These are phyloP conservation scores for Xylaria venustula DNA, from an alignment of 495 filamentous ascomycete species.

Conservation along the genomic window DNA sequence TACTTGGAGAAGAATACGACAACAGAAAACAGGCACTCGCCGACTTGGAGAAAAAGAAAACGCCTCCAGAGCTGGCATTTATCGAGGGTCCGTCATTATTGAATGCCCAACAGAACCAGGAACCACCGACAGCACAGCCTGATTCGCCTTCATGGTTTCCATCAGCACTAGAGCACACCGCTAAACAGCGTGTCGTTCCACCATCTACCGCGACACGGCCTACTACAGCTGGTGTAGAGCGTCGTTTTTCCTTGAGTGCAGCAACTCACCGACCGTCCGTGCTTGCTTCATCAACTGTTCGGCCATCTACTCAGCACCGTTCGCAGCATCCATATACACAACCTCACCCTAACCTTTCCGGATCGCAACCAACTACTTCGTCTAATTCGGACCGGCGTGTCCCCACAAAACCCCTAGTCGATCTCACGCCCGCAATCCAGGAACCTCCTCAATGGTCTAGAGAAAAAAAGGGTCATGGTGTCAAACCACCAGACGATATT, in stretches of 20 bases:
- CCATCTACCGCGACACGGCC: constrained; percentile 17
- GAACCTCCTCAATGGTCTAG: constrained; percentile 69
- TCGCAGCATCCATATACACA: background rate
- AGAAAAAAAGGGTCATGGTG: constrained; percentile 63
- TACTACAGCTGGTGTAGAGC: constrained; percentile 16
- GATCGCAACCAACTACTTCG: constrained; percentile 15
- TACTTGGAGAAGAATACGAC: constrained; percentile 45
- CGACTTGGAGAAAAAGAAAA: constrained; percentile 20
- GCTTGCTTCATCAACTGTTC: background rate
- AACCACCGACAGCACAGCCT: constrained; percentile 6
- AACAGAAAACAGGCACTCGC: constrained; percentile 35
- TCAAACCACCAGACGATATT: constrained; percentile 58
- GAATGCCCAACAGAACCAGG: constrained; percentile 31
- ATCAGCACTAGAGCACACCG: constrained; percentile 44
- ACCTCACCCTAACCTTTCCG: background rate
- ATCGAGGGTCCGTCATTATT: constrained; percentile 50
- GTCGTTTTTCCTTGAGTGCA: constrained; percentile 19
- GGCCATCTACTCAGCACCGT: constrained; percentile 2
- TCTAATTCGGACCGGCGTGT: constrained; percentile 23
- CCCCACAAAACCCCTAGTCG: constrained; percentile 59
- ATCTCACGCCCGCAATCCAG: constrained; percentile 70
- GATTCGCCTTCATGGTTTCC: constrained; percentile 42
- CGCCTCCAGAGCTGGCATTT: constrained; percentile 36
- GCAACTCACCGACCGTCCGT: constrained; percentile 19
- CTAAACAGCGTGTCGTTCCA: constrained; percentile 27